Evolutionary conservation across 225 moss, liverwort and hornwort species (phyloP), one percentile per base, ranked within the genome.

Genomic region (Asterella californica): DNA sequence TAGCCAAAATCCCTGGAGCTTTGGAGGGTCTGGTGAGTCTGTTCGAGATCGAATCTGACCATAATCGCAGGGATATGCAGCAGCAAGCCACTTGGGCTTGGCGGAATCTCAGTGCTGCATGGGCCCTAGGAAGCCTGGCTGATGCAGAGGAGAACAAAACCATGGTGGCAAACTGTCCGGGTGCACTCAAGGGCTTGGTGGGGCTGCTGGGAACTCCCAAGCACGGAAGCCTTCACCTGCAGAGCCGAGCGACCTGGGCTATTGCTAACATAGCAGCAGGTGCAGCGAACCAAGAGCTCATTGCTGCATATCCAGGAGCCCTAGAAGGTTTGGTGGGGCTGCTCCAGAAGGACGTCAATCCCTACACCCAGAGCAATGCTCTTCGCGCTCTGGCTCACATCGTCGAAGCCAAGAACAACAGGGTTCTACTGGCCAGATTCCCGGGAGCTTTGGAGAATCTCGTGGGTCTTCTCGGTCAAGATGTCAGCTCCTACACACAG

Each of bases 91-190:
- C 81, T 11, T 83, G 83, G 83, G 81, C 86, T 11, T 87, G 86
- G 86, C 81, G 83, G 34, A 87, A 87, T 72, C 82, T 87, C 19
- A 83, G 83, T 66, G 86, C 83, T 38, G 83, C 83, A 5, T 87
- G 86, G 86, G 83, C 86, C 48, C 59, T 87, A 24, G 86, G 86
- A 45, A 83, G 86, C 76, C 66, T 87, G 57, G 86, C 86, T 27
- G 86, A 86, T 61, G 75, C 63, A 29, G 79, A 87, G 34, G 83
- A 75, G 54, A 87, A 87, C 79, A 83, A 79, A 45, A 52, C 64
- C 64, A 76, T 55, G 53, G 74, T 87, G 60, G 86, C 86, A 15
- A 54, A 79, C 37, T 87, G 86, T 57, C 81, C 86, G 24, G 86
- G 86, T 72, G 86, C 72, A 2, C 60, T 87, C 22, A 84, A 79